Evolutionary conservation across 352 stramenopile genomes (phyloP).

Genomic region (Labyrinthula sp.): DNA sequence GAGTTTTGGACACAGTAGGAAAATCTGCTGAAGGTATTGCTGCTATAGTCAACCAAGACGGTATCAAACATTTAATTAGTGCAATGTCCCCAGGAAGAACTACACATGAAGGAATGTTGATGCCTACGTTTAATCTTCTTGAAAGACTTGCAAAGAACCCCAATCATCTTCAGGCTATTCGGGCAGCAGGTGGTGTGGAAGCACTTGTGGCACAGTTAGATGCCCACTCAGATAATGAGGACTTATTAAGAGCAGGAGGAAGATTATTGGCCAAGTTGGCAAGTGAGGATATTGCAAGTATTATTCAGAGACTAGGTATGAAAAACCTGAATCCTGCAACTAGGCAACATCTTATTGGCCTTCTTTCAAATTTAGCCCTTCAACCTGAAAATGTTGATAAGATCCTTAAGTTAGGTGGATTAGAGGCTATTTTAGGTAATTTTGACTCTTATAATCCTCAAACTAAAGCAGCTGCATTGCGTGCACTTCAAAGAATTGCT

Average conservation of each 20-base stretch:
- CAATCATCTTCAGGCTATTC: constrained; percentile 22
- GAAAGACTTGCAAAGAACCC: constrained; percentile 18
- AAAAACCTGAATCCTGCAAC: constrained; percentile 18
- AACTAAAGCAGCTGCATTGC: constrained; percentile 16
- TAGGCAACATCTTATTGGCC: constrained; percentile 19
- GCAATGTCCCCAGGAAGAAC: constrained; percentile 14
- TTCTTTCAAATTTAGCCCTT: constrained; percentile 29
- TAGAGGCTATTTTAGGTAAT: constrained; percentile 19
- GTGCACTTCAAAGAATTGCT: constrained; percentile 27
- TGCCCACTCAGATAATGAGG: constrained; percentile 26
- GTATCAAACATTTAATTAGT: constrained; percentile 5
- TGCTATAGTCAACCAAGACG: constrained; percentile 27
- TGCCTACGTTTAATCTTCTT: constrained; percentile 30
- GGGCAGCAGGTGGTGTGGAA: constrained; percentile 26
- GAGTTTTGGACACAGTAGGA: constrained; percentile 26
- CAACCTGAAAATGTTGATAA: constrained; percentile 27
- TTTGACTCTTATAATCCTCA: constrained; percentile 24
- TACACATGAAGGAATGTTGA: constrained; percentile 19
- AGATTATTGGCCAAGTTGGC: constrained; percentile 29
- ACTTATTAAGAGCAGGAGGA: constrained; percentile 17
- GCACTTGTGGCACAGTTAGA: constrained; percentile 27
- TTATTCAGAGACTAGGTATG: constrained; percentile 23
- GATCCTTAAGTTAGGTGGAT: constrained; percentile 23
- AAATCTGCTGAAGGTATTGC: constrained; percentile 10
- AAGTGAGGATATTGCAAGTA: constrained; percentile 17